Evolutionary conservation across 768 basidiomycete species (phyloP).

Genomic region (Cystofilobasidium ferigula): DNA sequence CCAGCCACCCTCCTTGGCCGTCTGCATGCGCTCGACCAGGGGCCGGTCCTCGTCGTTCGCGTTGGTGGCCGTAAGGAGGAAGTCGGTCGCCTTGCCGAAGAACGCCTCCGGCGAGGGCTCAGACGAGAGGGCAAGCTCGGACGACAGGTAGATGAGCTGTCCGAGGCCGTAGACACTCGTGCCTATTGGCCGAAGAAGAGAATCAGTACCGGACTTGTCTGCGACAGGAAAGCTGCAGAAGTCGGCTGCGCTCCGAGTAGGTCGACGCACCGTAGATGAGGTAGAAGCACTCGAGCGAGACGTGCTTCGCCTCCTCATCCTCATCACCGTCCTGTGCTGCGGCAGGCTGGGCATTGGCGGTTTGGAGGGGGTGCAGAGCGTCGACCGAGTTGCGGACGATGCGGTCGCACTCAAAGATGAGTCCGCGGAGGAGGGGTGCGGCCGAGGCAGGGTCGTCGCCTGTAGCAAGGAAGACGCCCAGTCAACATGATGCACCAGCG

Average conservation of each 20-base stretch:
- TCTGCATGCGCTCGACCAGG: not conserved
- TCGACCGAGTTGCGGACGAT: slow-evolving; percentile 16
- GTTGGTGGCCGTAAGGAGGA: not conserved
- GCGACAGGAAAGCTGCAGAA: not conserved
- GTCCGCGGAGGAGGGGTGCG: slow-evolving; percentile 19
- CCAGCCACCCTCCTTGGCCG: not conserved
- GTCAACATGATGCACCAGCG: no score
- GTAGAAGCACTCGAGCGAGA: slow-evolving; percentile 6
- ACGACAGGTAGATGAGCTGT: slow-evolving; percentile 1
- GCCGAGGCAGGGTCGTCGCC: slow-evolving; percentile 19
- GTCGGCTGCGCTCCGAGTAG: not conserved
- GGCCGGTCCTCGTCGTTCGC: not conserved
- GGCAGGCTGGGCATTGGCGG: not conserved
- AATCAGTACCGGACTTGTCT: not conserved
- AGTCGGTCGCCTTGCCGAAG: slow-evolving; percentile 1
- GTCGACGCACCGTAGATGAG: slow-evolving; percentile 16
- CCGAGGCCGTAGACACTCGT: slow-evolving; percentile 2
- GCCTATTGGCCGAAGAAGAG: not conserved
- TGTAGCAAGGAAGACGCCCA: not conserved
- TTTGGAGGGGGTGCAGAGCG: slow-evolving; percentile 9
- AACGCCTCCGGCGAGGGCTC: slow-evolving; percentile 1
- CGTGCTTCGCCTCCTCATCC: not conserved
- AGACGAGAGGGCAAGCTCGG: not conserved
- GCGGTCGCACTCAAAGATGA: slow-evolving; percentile 20
- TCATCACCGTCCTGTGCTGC: not conserved